These are phyloP conservation scores for Aspergillus alliaceus DNA, from an alignment of 2,329 filamentous ascomycete genomes.

Conservation along the genomic window DNA sequence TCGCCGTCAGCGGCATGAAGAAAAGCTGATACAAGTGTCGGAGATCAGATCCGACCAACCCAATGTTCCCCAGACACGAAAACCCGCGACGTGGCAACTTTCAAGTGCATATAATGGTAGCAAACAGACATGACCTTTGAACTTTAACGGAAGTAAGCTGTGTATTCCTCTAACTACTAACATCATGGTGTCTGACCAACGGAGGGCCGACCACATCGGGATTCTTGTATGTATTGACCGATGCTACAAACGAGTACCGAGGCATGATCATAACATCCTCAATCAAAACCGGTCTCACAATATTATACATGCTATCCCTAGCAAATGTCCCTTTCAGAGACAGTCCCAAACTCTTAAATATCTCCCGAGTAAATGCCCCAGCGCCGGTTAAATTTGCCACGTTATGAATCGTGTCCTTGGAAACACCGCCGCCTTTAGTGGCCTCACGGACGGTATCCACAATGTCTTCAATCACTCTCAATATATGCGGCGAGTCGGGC, in stretches of 20 bases:
- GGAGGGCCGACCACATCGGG: constrained; percentile 1
- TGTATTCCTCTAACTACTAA: constrained; percentile 12
- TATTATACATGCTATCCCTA: constrained; percentile 2
- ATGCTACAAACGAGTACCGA: constrained; percentile 4
- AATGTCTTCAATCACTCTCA: constrained; percentile 12
- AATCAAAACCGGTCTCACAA: constrained; percentile 2
- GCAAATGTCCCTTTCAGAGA: not conserved
- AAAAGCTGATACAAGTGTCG: too few species aligned
- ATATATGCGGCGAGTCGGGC: constrained; percentile 1
- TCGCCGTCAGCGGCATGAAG: too few species aligned
- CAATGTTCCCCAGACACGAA: too few species aligned
- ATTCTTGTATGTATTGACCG: not conserved
- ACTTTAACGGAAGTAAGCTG: too few species aligned
- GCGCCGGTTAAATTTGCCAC: constrained; percentile 11
- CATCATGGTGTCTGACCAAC: constrained; percentile 11
- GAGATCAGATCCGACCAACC: too few species aligned
- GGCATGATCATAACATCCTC: constrained; percentile 12
- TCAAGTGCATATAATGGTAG: too few species aligned
- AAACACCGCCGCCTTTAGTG: not conserved
- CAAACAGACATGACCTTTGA: too few species aligned
- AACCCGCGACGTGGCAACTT: too few species aligned
- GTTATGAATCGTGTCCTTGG: constrained; percentile 1
- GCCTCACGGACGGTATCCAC: not conserved
- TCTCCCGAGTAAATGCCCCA: not conserved
- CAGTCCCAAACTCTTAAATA: constrained; percentile 5